Conservation (phyloP, 2,329 filamentous ascomycete genomes). For the Blumeria graminis region DNA sequence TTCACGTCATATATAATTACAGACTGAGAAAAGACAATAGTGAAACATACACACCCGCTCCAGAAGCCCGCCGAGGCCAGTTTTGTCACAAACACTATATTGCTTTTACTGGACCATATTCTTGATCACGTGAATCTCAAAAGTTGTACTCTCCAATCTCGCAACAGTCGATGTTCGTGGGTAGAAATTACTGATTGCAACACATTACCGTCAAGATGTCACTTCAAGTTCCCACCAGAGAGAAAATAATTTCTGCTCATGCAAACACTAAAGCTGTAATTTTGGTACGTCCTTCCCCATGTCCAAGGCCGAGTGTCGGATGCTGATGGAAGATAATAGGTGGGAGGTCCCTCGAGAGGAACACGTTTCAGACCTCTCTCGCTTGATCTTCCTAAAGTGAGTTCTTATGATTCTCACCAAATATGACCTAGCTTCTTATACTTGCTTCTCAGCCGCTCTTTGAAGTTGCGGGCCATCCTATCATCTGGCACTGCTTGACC, state of each 20-base stretch:
- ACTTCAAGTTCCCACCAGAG: slow-evolving; percentile 21
- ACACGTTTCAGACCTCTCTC: slow-evolving; percentile 88
- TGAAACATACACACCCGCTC: no score
- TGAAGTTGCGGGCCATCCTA: slow-evolving; percentile 92
- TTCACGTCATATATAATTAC: no score
- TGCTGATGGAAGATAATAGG: slow-evolving; percentile 26
- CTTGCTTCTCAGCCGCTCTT: slow-evolving; percentile 51
- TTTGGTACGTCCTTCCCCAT: slow-evolving; percentile 33
- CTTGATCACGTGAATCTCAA: no score
- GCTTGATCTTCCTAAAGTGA: slow-evolving; percentile 82
- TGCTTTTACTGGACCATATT: no score
- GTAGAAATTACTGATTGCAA: no score
- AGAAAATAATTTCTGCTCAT: slow-evolving; percentile 22
- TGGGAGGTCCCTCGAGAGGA: slow-evolving; percentile 83
- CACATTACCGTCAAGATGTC: slow-evolving; percentile 15
- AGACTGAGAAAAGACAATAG: no score
- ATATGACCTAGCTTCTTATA: slow-evolving; percentile 4
- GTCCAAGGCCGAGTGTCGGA: not conserved
- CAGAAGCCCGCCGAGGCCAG: no score
- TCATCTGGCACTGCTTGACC: slow-evolving; percentile 92
- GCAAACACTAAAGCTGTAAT: slow-evolving; percentile 81
- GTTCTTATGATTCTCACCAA: slow-evolving; percentile 7
- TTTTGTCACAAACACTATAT: no score
- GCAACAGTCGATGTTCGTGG: no score
- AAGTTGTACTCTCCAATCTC: no score